Conservation (phyloP, 2,329 filamentous ascomycete species). For the Calonectria multiphialidica region DNA sequence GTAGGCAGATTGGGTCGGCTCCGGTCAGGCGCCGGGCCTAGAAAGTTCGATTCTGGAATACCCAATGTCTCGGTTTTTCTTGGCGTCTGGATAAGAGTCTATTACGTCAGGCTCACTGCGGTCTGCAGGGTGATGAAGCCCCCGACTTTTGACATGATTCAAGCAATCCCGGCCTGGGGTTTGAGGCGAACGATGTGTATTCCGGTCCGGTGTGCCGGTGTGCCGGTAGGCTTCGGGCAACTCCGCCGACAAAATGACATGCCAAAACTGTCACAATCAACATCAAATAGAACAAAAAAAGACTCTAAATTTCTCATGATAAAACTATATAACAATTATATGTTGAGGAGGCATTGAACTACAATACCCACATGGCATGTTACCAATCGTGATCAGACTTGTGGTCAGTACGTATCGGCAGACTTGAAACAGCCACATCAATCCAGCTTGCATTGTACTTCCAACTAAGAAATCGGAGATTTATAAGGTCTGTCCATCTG, state of each 20-base stretch:
- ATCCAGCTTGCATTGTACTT: too few species aligned
- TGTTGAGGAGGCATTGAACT: too few species aligned
- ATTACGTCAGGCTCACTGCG: conserved; percentile 37
- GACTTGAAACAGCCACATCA: too few species aligned
- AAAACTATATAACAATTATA: too few species aligned
- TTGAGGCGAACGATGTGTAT: not conserved
- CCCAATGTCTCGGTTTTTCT: conserved; percentile 18
- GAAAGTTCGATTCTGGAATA: conserved; percentile 21
- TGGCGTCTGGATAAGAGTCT: conserved; percentile 17
- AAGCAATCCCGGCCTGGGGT: not conserved
- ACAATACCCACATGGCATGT: too few species aligned
- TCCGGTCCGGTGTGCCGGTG: conserved; percentile 4
- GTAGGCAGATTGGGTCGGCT: not conserved
- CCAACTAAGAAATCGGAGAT: too few species aligned
- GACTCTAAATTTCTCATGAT: too few species aligned
- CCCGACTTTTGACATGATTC: not conserved
- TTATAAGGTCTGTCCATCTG: too few species aligned
- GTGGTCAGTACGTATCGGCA: too few species aligned
- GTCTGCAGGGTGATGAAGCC: not conserved
- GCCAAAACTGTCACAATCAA: too few species aligned
- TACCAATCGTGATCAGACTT: too few species aligned
- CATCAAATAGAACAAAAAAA: too few species aligned
- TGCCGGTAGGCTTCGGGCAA: conserved; percentile 10
- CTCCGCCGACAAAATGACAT: not conserved
- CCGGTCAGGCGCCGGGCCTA: conserved; percentile 23